Percentiles rank a stretch among this genome's conserved stretches.
Conservation (phyloP, 2,329 filamentous ascomycete genomes). For the Colletotrichum tabaci region DNA sequence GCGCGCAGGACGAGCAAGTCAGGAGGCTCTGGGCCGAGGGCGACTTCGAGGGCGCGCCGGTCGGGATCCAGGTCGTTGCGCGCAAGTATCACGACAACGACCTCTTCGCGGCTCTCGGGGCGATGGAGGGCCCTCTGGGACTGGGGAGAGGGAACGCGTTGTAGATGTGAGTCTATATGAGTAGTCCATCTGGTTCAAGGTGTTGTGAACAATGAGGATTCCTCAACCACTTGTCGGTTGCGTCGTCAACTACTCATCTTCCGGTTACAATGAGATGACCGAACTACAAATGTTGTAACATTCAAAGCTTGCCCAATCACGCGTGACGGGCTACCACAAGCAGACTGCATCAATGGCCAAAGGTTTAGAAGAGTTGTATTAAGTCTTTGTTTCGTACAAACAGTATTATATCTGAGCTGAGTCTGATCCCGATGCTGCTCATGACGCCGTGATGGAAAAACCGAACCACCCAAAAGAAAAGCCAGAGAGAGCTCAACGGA, state of each 20-base stretch:
- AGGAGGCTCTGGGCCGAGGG: slow-evolving; percentile 51
- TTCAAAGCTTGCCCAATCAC: neutral
- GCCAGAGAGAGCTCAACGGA: neutral
- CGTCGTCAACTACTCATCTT: no score
- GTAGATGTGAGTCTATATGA: neutral
- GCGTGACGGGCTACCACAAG: no score
- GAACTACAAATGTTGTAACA: no score
- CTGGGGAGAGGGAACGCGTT: neutral
- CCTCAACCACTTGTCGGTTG: no score
- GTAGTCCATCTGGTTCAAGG: no score
- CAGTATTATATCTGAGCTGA: neutral
- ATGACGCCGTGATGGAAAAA: neutral
- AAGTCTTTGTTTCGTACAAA: neutral
- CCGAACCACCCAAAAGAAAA: neutral
- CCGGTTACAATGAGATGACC: no score
- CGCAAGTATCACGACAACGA: slow-evolving; percentile 53
- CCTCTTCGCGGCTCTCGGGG: slow-evolving; percentile 49
- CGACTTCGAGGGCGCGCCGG: slow-evolving; percentile 57
- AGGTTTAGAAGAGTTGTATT: neutral
- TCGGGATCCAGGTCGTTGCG: slow-evolving; percentile 53
- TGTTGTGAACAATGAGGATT: no score
- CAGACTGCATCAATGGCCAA: no score
- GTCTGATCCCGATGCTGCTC: no score
- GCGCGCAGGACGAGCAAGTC: slow-evolving; percentile 50
- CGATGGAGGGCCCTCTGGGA: neutral